These are phyloP conservation scores for Xeromyces bisporus DNA, from an alignment of 495 filamentous ascomycete species.

Conservation along the genomic window DNA sequence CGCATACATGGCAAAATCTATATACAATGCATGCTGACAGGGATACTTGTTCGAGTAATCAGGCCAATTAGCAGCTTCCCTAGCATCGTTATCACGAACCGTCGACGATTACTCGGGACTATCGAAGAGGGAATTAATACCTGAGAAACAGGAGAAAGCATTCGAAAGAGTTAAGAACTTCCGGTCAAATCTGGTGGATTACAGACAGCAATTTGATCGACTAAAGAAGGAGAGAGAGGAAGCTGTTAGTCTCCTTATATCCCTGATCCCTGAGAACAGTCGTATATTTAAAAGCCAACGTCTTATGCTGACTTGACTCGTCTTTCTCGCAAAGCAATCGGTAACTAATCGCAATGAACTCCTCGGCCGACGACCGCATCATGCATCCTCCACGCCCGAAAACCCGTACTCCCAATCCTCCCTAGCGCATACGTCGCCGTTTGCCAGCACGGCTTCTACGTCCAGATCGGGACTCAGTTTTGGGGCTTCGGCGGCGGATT, in stretches of 20 bases:
- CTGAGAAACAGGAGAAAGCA: constrained; percentile 80
- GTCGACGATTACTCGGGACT: constrained; percentile 83
- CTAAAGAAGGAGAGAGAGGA: constrained; percentile 65
- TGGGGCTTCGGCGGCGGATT: constrained; percentile 38
- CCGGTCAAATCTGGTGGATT: constrained; percentile 62
- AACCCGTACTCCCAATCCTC: constrained; percentile 69
- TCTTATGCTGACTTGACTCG: no score
- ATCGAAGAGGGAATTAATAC: constrained; percentile 72
- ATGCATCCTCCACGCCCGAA: constrained; percentile 70
- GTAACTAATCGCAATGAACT: constrained; percentile 67
- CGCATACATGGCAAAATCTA: no score
- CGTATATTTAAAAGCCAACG: no score
- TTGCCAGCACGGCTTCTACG: constrained; percentile 20
- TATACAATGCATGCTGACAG: no score
- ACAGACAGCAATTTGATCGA: constrained; percentile 54
- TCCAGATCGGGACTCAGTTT: constrained; percentile 32
- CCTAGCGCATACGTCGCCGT: constrained; percentile 19
- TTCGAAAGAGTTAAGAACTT: constrained; percentile 74
- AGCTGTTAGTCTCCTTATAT: constrained; percentile 27
- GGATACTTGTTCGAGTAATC: constrained; percentile 8
- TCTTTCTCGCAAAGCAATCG: constrained; percentile 31
- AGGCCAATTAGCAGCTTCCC: constrained; percentile 69
- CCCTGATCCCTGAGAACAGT: background rate
- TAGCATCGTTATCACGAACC: constrained; percentile 78
- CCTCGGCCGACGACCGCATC: constrained; percentile 75